phyloP scores from a whole-genome alignment of 2,329 filamentous ascomycete species.

The Pestalotiopsis sp. region DNA sequence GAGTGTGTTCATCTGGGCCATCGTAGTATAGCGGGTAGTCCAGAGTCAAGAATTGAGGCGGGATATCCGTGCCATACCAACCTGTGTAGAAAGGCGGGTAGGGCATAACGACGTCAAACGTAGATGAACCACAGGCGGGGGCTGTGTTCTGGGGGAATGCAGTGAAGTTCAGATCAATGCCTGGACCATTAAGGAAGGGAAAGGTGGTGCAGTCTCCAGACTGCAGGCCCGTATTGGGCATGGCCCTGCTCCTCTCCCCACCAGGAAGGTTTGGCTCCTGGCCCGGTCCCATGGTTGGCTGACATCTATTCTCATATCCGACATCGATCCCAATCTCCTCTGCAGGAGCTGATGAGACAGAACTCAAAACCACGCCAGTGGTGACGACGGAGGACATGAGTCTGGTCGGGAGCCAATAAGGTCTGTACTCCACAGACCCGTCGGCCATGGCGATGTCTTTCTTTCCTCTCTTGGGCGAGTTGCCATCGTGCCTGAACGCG shows the following conservation, averaged over 20 bases:
- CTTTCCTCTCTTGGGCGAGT: conserved; percentile 9
- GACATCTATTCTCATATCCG: conserved; percentile 6
- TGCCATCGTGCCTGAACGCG: background rate
- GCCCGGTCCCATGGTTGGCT: conserved; percentile 1
- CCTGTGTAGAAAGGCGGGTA: background rate
- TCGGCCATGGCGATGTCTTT: background rate
- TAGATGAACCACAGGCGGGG: background rate
- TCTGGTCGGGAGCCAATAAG: background rate
- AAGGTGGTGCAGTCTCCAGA: background rate
- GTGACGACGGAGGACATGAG: background rate
- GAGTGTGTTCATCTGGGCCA: background rate
- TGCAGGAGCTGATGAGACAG: conserved; percentile 4
- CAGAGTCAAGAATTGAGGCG: background rate
- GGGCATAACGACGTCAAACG: background rate
- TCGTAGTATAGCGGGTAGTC: background rate
- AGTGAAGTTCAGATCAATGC: background rate
- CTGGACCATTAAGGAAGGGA: conserved; percentile 11
- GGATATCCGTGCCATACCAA: background rate
- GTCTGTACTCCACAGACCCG: background rate
- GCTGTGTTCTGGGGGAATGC: background rate
- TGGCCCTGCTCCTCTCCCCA: conserved; percentile 3
- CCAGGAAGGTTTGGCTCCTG: background rate
- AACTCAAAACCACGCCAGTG: background rate
- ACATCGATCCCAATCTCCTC: conserved; percentile 4
- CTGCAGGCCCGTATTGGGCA: background rate